Percentiles rank a stretch among this genome's conserved stretches.
Evolutionary conservation across 2,329 filamentous ascomycete genomes (phyloP).

Genomic region (Allantophomopsis cytisporea): DNA sequence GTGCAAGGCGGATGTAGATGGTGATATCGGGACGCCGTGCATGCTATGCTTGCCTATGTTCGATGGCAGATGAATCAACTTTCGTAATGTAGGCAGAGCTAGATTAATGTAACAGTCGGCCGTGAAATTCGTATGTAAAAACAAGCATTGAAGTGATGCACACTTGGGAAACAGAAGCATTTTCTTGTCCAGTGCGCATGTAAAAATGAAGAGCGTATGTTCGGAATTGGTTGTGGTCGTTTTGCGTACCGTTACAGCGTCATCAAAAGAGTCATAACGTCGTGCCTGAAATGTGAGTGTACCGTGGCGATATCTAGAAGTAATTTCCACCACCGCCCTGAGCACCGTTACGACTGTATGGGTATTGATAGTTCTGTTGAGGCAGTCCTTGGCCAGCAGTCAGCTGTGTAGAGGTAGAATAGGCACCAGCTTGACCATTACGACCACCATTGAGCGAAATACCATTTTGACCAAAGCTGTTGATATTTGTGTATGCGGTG

Average conservation of each 20-base stretch:
- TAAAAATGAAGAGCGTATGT: constrained; percentile 16
- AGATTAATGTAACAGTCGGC: constrained; percentile 21
- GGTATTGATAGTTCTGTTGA: constrained; percentile 12
- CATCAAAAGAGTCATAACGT: constrained; percentile 16
- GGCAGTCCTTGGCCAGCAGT: constrained; percentile 6
- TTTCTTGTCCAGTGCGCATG: too few relatives aligned
- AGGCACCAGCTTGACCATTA: constrained; percentile 8
- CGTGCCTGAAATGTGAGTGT: constrained; percentile 9
- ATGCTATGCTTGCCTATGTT: constrained; percentile 11
- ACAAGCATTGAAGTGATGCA: constrained; percentile 12
- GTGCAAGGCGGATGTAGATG: constrained; percentile 4
- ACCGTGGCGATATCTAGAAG: constrained; percentile 8
- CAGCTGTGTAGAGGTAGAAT: constrained; percentile 10
- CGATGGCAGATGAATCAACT: constrained; percentile 7
- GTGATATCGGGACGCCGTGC: constrained; percentile 5
- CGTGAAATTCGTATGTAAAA: constrained; percentile 20
- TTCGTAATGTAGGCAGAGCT: constrained; percentile 1
- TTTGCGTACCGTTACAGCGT: constrained; percentile 20
- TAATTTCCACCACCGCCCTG: constrained; percentile 11
- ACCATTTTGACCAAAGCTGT: constrained; percentile 8
- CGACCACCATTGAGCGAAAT: constrained; percentile 7
- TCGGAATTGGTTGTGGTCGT: not conserved
- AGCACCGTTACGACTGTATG: constrained; percentile 13
- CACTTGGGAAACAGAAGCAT: not conserved
- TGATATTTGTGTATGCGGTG: constrained; percentile 10